These are phyloP conservation scores for Xylaria telfairii DNA, from an alignment of 495 filamentous ascomycete species.

Conservation along the genomic window DNA sequence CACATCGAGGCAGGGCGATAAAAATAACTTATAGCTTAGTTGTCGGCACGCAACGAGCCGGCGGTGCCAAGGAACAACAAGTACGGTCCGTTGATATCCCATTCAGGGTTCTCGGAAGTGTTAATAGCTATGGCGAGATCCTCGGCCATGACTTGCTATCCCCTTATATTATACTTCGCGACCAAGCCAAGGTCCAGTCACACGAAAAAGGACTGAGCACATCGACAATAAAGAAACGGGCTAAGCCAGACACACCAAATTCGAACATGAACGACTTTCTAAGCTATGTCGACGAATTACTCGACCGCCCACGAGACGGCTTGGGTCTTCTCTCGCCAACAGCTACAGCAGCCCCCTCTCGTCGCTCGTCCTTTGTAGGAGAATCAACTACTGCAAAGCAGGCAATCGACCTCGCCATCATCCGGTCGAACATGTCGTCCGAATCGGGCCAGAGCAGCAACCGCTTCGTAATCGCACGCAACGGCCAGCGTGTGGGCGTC, in stretches of 20 bases:
- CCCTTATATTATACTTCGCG: constrained; percentile 87
- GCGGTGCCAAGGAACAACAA: constrained; percentile 75
- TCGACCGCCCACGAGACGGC: constrained; percentile 62
- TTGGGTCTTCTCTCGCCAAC: constrained; percentile 74
- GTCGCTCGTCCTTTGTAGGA: constrained; percentile 56
- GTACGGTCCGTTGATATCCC: constrained; percentile 92
- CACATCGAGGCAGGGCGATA: constrained; percentile 89
- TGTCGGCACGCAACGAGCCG: constrained; percentile 89
- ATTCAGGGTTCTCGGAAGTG: constrained; percentile 91
- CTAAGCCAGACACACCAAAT: constrained; percentile 28
- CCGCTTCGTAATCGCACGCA: constrained; percentile 92
- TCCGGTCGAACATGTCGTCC: constrained; percentile 70
- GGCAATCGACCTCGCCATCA: constrained; percentile 88
- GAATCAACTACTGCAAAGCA: constrained; percentile 70
- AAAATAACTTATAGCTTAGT: constrained; percentile 91
- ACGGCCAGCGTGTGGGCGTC: constrained; percentile 82
- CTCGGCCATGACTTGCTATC: constrained; percentile 87
- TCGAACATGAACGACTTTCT: constrained; percentile 68
- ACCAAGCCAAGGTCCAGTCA: constrained; percentile 71
- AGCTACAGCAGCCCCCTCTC: constrained; percentile 59
- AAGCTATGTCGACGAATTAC: constrained; percentile 79
- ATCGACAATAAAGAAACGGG: constrained; percentile 25
- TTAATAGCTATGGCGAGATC: constrained; percentile 71
- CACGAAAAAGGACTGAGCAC: constrained; percentile 46
- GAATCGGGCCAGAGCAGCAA: constrained; percentile 72